Evolutionary conservation across 2,329 filamentous ascomycete genomes (phyloP).

Genomic region (Conoideocrella luteorostrata): DNA sequence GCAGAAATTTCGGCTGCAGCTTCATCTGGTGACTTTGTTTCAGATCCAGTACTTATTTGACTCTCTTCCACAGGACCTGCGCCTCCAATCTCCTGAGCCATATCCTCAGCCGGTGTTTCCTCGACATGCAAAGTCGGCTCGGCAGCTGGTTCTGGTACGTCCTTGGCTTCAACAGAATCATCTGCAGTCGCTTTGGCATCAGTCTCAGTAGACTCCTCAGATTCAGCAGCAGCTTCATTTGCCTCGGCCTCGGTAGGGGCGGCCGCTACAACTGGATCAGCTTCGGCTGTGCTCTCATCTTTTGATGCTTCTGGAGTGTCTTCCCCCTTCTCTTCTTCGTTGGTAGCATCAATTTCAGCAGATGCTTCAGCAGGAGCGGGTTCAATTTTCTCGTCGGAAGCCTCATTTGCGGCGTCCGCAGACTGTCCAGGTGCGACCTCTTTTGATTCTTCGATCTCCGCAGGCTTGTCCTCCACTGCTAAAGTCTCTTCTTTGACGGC

Average conservation of each 20-base stretch:
- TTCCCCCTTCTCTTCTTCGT: neutral
- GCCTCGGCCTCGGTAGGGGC: constrained; percentile 9
- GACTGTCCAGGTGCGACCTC: neutral
- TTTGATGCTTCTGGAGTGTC: neutral
- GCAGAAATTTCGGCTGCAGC: too few species aligned
- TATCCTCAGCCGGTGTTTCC: too few species aligned
- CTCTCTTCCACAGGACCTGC: too few species aligned
- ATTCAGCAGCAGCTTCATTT: neutral
- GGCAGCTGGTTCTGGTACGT: neutral
- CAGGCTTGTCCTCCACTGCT: too few species aligned
- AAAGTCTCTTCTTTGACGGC: neutral
- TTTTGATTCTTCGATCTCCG: too few species aligned
- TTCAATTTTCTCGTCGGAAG: neutral
- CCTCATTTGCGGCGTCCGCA: neutral
- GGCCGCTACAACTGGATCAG: neutral
- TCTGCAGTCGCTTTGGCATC: neutral
- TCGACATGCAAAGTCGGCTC: too few species aligned
- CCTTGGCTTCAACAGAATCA: neutral
- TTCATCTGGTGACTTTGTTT: too few species aligned
- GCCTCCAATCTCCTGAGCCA: too few species aligned
- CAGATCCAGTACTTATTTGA: too few species aligned
- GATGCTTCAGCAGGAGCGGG: neutral
- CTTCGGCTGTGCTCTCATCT: neutral
- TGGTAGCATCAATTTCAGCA: constrained; percentile 5
- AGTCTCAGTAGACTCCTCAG: neutral